Evolutionary conservation across 192 early-diverging fungal genomes (phyloP), one percentile per base, ranked within the genome.

Genomic region (Umbelopsis sp.): DNA sequence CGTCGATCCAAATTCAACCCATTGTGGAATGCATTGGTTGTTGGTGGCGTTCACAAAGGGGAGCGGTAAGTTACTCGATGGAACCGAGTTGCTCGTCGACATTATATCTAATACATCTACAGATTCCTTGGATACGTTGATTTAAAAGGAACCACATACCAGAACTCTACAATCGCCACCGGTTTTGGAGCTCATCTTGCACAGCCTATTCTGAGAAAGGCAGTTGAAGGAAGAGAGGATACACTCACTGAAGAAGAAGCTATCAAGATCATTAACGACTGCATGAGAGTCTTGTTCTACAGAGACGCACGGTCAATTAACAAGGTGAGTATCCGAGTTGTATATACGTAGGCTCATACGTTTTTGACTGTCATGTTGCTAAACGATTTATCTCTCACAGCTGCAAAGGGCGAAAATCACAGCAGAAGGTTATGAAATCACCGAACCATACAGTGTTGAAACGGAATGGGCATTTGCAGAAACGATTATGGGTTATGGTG

Each of bases 391-490:
- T 50, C 12, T 5, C 66, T 20, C 45, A 25, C 80, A 95, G 93
- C 88, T 96, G 77, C 93, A 95, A 90, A 85, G 92, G 43, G 96
- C 95, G 21, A 99, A 90, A 75, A 89, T 98, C 73, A 97, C 92
- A 17, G 89, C 83, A 20, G 76, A 83, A 43, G 96, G 97, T 51
- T 84, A 93, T 38, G 87, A 89, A 53, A 92, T 98, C 73, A 92
- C 89, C 20, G 95, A 92, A 68, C 95, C 97, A 62, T 94, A 96
- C 83, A 80, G 86, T 34, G 86, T 97, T 20, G 84, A 87, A 22
- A 94, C 94, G n/a, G 91, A 97, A 76, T 99, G 96, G 97, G 75
- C 69, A 36, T 91, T 97, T 87, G 97, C 94, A 43, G 95, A 91
- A 76, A 78, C 72, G 47, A 87, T 93, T 71, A 71, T 83, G 68